Conservation (phyloP, 2,329 filamentous ascomycete genomes). For the Arthrobotrys musiformis region DNA sequence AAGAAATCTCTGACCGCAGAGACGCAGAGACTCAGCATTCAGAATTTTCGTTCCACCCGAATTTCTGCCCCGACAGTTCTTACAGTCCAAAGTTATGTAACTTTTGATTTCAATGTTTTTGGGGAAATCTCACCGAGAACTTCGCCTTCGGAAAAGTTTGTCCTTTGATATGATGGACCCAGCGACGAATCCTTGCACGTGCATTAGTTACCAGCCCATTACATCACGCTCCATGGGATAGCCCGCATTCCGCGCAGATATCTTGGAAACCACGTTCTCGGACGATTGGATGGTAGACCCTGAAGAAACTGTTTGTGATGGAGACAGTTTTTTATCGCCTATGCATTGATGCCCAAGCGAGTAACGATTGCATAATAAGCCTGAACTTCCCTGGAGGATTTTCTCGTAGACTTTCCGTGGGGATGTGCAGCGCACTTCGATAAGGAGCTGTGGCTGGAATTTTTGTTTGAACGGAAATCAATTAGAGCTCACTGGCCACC, state of each 20-base stretch:
- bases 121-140: not conserved
- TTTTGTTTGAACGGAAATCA: not conserved
- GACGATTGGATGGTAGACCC: conserved; percentile 38
- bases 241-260: not conserved
- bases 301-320: not conserved
- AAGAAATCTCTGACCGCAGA: not conserved
- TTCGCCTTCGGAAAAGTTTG: not conserved
- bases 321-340: conserved; percentile 8
- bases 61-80: not conserved
- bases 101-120: not conserved
- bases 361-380: conserved; percentile 28
- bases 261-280: conserved; percentile 39
- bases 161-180: not conserved
- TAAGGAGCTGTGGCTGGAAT: conserved; percentile 40
- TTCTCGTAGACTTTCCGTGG: conserved; percentile 21
- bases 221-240: conserved; percentile 31
- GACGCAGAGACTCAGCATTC: not conserved
- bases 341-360: conserved; percentile 33
- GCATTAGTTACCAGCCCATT: conserved; percentile 15
- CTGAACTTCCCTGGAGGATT: not conserved
- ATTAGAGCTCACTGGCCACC: conserved; percentile 23
- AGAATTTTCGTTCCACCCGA: not conserved
- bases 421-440: not conserved
- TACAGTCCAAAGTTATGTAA: no score
- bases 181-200: conserved; percentile 26